Evolutionary conservation across 169 alveolate genomes (phyloP), one percentile per base, ranked within the genome.

Genomic region (Eimeria zaria): DNA sequence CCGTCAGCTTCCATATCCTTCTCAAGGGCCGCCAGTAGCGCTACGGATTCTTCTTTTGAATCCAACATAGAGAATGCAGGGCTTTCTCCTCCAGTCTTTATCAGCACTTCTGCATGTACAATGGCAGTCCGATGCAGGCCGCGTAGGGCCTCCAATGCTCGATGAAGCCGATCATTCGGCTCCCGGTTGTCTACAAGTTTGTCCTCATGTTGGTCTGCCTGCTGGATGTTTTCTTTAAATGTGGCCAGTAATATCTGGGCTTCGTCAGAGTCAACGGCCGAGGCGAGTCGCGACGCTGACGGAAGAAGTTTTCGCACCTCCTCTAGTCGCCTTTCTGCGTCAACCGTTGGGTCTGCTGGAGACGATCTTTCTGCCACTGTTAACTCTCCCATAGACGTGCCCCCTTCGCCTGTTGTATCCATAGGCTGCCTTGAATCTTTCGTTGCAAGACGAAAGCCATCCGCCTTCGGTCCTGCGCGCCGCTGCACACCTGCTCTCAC

Each of bases 111-210:
- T 78, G 88, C 88, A 11, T 46, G 88, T 46, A 27, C 27, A 78
- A 46, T 24, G 88, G 88, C 58, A 44, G 62, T 78, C 22, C 41
- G 67, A 46, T 78, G 88, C 44, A 46, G 88, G 41, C 53, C 9
- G 88, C 88, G 88, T 78, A 78, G 51, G 88, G 88, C 67, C 22
- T 78, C 67, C 44, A 78, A n/a, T 46, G 88, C 88, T 8, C 62
- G 22, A 36, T 78, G 46, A 41, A 78, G 88, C 39, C 62, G 36
- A 24, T 46, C 62, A 11, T 7, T 41, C n/a, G 67, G 88, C 64
- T 41, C 67, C 46, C n/a, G 24, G n/a, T 46, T 30, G 5, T 78
- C 62, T 46, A 30, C 8, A 3, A 27, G 27, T 48, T 22, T 46
- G 27, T 27, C 88, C 41, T 0, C 64, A 0, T 12, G 46, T 12